Percentiles rank a stretch among this genome's conserved stretches.
phyloP scores from a whole-genome alignment of 805 yeast genomes.

The Candida mattraensis region DNA sequence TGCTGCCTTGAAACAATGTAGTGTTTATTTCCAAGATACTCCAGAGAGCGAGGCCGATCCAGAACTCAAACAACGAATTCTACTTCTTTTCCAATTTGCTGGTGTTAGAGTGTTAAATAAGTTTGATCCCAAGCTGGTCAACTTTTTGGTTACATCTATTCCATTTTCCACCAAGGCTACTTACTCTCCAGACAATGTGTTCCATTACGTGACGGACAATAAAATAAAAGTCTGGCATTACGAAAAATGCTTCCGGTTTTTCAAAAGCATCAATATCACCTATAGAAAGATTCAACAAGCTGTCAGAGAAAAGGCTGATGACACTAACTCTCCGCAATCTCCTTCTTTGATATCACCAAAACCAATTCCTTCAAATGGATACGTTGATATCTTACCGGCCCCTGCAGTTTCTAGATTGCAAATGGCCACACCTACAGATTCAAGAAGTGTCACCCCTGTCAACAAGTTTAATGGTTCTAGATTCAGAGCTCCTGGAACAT shows the following conservation, averaged over 20 bases:
- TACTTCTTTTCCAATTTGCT: conserved; percentile 45
- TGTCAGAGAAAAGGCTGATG: conserved; percentile 19
- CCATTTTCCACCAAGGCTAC: conserved; percentile 36
- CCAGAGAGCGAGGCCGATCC: conserved; percentile 37
- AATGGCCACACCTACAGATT: conserved; percentile 16
- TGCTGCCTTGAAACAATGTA: conserved; percentile 45
- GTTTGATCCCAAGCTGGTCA: conserved; percentile 43
- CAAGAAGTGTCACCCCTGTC: conserved; percentile 21
- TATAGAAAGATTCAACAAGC: conserved; percentile 37
- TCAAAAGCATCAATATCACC: conserved; percentile 48
- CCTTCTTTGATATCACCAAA: conserved; percentile 10
- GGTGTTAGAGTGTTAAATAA: conserved; percentile 46
- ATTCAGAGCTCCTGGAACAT: conserved; percentile 18
- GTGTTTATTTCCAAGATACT: conserved; percentile 48
- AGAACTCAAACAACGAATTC: conserved; percentile 41
- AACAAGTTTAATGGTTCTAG: conserved; percentile 4
- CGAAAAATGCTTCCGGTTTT: conserved; percentile 55
- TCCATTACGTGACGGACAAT: conserved; percentile 43
- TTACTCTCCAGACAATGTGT: conserved; percentile 46
- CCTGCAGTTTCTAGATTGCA: conserved; percentile 14
- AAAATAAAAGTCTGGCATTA: conserved; percentile 61
- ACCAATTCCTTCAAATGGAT: conserved; percentile 9
- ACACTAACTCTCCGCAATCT: conserved; percentile 2
- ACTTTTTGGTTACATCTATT: conserved; percentile 50
- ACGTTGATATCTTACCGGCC: conserved; percentile 24